Evolutionary conservation across 2,329 filamentous ascomycete species (phyloP), one percentile per base, ranked within the genome.

Genomic region (Talaromyces rugulosus): DNA sequence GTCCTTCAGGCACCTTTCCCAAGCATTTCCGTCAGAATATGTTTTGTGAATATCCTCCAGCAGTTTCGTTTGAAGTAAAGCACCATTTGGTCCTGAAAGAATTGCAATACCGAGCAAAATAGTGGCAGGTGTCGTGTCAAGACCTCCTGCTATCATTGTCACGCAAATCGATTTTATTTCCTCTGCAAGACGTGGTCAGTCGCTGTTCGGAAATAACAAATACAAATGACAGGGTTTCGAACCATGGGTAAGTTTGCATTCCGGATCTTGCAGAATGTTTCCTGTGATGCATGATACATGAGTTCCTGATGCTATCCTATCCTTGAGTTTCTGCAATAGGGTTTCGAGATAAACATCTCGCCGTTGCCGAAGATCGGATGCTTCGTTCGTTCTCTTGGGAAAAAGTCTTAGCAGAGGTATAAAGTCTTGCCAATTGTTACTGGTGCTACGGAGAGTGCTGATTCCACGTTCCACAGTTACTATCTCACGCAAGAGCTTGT

Each of bases 351-450:
- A 89, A 56, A 81, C 83, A 65, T 92, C 89, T 58, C 90, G 81
- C 23, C 90, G 81, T n/a, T 78, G 77, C 44, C 89, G 83, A 74
- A 87, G 90, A 64, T 87, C 84, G 4, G 82, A 76, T 0, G 90
- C 88, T 54, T 85, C 82, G 3, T 80, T 79, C 68, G 85, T 91
- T 65, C 83, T 82, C 34, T 80, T 84, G 1, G 86, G 83, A 66
- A 85, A 82, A 2, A 91, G 73, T 31, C 91, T 82, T 63, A 94
- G 71, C 4, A 93, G 69, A 0, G 90, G 90, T 16, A 94, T 85
- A 66, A 93, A 93, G 69, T 95, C 91, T 69, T 91, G 88, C 85
- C 89, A 91, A 72, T 94, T 94, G 71, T 92, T 91, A 68, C 87
- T 91, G 0, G 89, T 93, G 27, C 85, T 89, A 54, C 91, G 80